Evolutionary conservation across 495 filamentous ascomycete genomes (phyloP).

Genomic region (Trichocladium uniseriatum): DNA sequence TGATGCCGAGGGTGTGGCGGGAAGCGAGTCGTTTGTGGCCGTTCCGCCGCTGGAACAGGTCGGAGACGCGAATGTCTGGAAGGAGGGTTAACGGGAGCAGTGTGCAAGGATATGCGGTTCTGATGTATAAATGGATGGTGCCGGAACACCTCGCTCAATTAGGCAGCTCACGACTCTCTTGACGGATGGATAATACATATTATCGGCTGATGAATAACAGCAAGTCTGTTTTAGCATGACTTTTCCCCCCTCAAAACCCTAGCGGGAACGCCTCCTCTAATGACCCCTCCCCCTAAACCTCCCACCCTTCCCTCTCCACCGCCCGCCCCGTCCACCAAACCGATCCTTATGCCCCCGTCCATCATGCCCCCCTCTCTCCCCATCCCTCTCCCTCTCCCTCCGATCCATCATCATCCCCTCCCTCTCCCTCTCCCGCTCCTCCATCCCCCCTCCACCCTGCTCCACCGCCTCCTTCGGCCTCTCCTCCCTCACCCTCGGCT

Average conservation of each 20-base stretch:
- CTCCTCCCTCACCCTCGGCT: constrained; percentile 56
- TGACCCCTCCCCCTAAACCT: constrained; percentile 18
- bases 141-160: constrained; percentile 4
- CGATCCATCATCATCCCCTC: constrained; percentile 10
- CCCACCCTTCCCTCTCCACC: constrained; percentile 27
- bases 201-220: neutral
- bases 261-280: neutral
- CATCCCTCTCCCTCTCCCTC: constrained; percentile 23
- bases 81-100: constrained; percentile 14
- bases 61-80: constrained; percentile 33
- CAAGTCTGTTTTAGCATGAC: too few species aligned
- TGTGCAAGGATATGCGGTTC: neutral
- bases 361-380: constrained; percentile 20
- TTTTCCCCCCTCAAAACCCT: too few species aligned
- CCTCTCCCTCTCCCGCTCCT: constrained; percentile 11
- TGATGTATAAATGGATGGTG: constrained; percentile 1
- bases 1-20: constrained; percentile 1
- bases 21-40: constrained; percentile 20
- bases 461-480: constrained; percentile 5
- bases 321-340: constrained; percentile 26
- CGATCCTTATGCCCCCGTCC: constrained; percentile 27
- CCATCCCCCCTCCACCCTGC: constrained; percentile 5
- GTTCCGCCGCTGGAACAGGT: constrained; percentile 26
- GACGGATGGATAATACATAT: neutral
- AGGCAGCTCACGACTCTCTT: constrained; percentile 4